Base-by-base conservation (phyloP, 495 filamentous ascomycete species). In the Hyaloscypha variabilis region DNA sequence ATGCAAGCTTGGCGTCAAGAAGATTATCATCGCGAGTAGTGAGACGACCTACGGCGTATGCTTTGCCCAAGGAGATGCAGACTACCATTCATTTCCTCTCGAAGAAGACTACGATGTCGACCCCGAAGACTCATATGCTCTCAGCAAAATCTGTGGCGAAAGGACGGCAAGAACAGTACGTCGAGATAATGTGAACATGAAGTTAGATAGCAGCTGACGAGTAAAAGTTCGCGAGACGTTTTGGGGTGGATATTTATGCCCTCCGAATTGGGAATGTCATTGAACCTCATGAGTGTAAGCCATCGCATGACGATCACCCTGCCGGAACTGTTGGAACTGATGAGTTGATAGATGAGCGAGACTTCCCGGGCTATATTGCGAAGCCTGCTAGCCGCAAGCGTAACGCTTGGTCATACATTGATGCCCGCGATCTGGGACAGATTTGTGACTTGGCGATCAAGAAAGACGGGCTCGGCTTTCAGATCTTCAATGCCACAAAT, bases 401-500 rank as follows among this genome's bases (percentile, higher is more conserved):
- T 6, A 84, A 86, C 71, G 86, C 82, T 0, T 89, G 86, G 86
- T 76, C 75, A 19, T 89, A 89, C 65, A 83, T 82, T 31, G 85
- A 88, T 75, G 81, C 86, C 2, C 72, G 85, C 6, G 85, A 88
- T 64, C 68, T 89, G 23, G 86, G 84, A 2, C 79, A 83, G 73
- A 87, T 89, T 58, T 86, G 82, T 68, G 76, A 85, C 67, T 70
- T 82, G 24, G 76, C 73, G 34, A 76, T 85, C 19, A 21, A 74
- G 57, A 83, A 80, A 65, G 76, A 75, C 69, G 82, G 82, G 1
- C 67, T 87, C 17, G 85, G 83, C 1, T 87, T 87, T 60, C 83
- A 87, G 69, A 72, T 87, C 0, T 87, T 88, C 76, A 88, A 88
- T 70, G 85, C 83, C 49, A 83, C 81, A 5, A 88, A 87, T 71